Conservation (phyloP, 2,329 filamentous ascomycete species). For the Helotiales sp. region DNA sequence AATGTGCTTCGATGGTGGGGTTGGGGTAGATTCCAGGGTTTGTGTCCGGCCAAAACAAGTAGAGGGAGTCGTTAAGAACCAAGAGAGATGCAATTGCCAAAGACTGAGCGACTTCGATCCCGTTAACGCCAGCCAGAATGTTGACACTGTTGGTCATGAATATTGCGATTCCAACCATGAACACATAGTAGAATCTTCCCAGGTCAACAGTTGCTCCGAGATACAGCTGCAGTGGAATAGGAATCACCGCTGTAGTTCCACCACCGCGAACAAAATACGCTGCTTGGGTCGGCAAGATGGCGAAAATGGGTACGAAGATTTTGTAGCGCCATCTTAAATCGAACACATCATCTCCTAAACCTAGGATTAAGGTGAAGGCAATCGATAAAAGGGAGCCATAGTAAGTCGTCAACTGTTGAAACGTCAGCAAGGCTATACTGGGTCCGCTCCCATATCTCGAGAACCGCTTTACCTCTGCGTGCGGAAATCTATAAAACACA, state of each 20-base stretch:
- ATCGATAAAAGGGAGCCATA: constrained; percentile 91
- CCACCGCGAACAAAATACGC: constrained; percentile 99
- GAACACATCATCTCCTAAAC: constrained; percentile 93
- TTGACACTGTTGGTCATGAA: constrained; percentile 99
- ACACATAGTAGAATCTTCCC: constrained; percentile 83
- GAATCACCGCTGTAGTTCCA: constrained; percentile 92
- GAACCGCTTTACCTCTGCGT: constrained; percentile 64
- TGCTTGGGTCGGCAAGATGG: constrained; percentile 87
- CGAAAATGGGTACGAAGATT: constrained; percentile 94
- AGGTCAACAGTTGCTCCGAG: constrained; percentile 80
- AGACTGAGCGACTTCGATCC: constrained; percentile 94
- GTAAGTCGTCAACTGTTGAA: constrained; percentile 81
- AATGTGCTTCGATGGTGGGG: constrained; percentile 90
- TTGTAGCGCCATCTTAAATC: constrained; percentile 99
- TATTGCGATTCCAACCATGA: constrained; percentile 95
- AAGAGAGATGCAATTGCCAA: constrained; percentile 85
- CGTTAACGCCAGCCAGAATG: constrained; percentile 99
- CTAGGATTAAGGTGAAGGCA: constrained; percentile 86
- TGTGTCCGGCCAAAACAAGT: constrained; percentile 79
- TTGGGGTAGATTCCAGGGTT: constrained; percentile 79
- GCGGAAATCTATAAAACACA: constrained; percentile 87
- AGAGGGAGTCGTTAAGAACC: constrained; percentile 83
- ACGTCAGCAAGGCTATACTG: neutral
- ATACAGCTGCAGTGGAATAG: constrained; percentile 79
- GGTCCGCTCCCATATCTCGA: neutral